Percentiles rank a stretch among this genome's conserved stretches.
Evolutionary conservation across 2,329 filamentous ascomycete species (phyloP).

Genomic region (Tolypocladium capitatum): DNA sequence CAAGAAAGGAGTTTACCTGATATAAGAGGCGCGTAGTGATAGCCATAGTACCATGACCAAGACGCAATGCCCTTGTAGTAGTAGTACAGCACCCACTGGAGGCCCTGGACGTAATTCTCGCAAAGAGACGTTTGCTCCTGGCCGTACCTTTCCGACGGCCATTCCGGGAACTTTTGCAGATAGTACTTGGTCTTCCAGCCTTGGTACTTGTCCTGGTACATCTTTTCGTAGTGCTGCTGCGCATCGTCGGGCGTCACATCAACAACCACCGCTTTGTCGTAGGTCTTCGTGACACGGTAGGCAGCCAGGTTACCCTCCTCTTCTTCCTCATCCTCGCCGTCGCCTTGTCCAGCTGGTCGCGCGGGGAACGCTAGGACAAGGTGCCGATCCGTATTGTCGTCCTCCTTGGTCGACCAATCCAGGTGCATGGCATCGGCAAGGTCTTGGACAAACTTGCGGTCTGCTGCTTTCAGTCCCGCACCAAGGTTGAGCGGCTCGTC

Average conservation of each 20-base stretch:
- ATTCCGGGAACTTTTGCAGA: constrained; percentile 71
- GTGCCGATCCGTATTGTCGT: constrained; percentile 40
- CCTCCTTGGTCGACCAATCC: constrained; percentile 43
- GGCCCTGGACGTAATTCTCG: constrained; percentile 92
- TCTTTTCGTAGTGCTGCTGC: constrained; percentile 62
- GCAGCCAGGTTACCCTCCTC: constrained; percentile 82
- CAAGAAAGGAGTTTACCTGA: constrained; percentile 41
- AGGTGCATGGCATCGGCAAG: constrained; percentile 53
- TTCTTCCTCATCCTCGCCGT: constrained; percentile 28
- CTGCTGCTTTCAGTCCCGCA: constrained; percentile 58
- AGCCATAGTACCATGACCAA: constrained; percentile 96
- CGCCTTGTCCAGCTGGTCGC: constrained; percentile 46
- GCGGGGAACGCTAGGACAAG: constrained; percentile 36
- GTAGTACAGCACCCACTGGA: constrained; percentile 97
- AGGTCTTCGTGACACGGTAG: constrained; percentile 72
- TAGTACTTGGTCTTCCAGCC: constrained; percentile 96
- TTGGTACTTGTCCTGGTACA: constrained; percentile 82
- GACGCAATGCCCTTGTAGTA: constrained; percentile 96
- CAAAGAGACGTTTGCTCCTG: constrained; percentile 66
- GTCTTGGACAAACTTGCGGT: constrained; percentile 88
- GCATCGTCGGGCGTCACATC: constrained; percentile 70
- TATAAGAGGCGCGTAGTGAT: constrained; percentile 96
- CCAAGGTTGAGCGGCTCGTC: constrained; percentile 60
- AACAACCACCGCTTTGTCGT: constrained; percentile 78
- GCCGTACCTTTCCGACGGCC: constrained; percentile 65